phyloP scores from a whole-genome alignment of 805 yeast species.

The Metschnikowia chrysomelidarum region DNA sequence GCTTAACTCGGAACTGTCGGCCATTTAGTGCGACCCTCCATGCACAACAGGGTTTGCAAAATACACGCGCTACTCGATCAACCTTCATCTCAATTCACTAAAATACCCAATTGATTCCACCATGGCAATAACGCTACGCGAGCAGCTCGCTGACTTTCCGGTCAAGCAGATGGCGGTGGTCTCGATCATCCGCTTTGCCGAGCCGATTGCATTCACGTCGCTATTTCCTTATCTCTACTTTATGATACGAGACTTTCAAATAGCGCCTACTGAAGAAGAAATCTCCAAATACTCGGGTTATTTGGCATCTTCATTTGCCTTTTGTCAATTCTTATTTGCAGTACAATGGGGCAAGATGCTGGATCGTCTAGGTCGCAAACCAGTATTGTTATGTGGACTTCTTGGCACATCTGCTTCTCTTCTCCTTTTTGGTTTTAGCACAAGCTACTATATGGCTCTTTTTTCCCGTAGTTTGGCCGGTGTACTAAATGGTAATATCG shows the following conservation, averaged over 20 bases:
- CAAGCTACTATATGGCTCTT: constrained; percentile 51
- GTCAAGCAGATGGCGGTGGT: constrained; percentile 44
- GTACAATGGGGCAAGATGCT: constrained; percentile 60
- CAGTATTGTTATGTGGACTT: constrained; percentile 50
- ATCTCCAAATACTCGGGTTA: constrained; percentile 62
- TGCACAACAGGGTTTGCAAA: too few species aligned
- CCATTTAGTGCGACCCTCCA: too few species aligned
- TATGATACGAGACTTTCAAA: constrained; percentile 57
- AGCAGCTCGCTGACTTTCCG: constrained; percentile 58
- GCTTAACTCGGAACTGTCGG: too few species aligned
- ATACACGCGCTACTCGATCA: too few species aligned
- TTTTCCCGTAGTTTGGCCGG: constrained; percentile 55
- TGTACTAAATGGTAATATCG: constrained; percentile 59
- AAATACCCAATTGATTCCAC: too few species aligned
- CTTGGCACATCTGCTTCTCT: constrained; percentile 50
- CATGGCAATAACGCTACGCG: constrained; percentile 31
- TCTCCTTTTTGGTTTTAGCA: constrained; percentile 52
- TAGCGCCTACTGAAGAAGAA: constrained; percentile 47
- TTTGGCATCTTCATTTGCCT: constrained; percentile 57
- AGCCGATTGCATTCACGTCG: constrained; percentile 64
- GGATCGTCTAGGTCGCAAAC: constrained; percentile 57
- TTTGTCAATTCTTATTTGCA: constrained; percentile 56
- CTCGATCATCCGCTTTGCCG: constrained; percentile 50
- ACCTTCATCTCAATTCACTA: too few species aligned
- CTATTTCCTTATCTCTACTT: constrained; percentile 62